phyloP scores from a whole-genome alignment of 345 rosid genomes.

The Eucalyptus victrix region DNA sequence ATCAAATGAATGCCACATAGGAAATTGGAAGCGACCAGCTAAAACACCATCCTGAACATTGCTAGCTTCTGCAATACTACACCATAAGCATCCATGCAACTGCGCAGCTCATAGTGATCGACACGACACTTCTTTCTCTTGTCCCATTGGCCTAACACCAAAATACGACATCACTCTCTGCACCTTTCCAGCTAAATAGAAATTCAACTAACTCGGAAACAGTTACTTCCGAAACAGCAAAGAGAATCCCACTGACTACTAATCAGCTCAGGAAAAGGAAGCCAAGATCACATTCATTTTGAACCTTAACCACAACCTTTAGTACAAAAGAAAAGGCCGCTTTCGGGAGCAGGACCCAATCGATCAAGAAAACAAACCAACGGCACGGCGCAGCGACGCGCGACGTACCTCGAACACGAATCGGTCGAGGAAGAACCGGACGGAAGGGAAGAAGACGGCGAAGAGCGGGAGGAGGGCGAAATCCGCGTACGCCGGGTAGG shows the following conservation, averaged over 20 bases:
- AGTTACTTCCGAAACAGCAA: background rate
- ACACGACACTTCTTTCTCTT: background rate
- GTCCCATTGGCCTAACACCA: background rate
- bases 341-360: background rate
- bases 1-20: background rate
- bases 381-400: background rate
- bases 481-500: conserved; percentile 68
- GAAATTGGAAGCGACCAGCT: background rate
- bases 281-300: background rate
- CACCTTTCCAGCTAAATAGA: background rate
- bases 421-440: conserved; percentile 81
- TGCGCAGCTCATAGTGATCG: background rate
- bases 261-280: background rate
- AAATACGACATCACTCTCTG: background rate
- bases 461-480: conserved; percentile 57
- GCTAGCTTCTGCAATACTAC: background rate
- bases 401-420: conserved; percentile 65
- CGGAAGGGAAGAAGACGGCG: conserved; percentile 61
- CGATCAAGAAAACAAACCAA: background rate
- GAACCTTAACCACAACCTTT: background rate
- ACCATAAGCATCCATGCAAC: background rate
- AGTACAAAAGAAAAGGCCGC: background rate
- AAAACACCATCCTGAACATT: background rate
- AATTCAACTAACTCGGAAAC: background rate
- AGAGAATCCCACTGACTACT: background rate